Base-by-base conservation (phyloP, 345 rosid species). In the Euclidium syriacum region DNA sequence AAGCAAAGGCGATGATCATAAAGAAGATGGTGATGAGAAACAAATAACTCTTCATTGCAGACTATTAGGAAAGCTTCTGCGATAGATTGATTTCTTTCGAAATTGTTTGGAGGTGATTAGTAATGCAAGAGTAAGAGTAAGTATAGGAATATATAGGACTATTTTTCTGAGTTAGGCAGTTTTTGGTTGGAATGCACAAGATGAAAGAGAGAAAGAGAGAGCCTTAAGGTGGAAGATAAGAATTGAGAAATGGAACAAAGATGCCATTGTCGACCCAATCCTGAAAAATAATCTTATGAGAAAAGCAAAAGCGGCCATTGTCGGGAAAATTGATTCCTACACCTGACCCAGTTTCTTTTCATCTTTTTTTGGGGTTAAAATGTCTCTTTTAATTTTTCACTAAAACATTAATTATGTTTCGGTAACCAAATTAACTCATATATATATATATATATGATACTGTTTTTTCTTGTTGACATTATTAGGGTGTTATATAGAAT, bases 261-360 rank as follows among this genome's bases (percentile, higher is more conserved):
- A 46, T n/a, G n/a, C n/a, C n/a, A n/a, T n/a, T n/a, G n/a, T n/a
- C n/a, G n/a, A n/a, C n/a, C n/a, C n/a, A n/a, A n/a, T n/a, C n/a
- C n/a, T 58, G 29, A 27, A 22, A 43, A 59, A 41, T 50, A 59
- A 41, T 50, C 39, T 59, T 30, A 35, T 52, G 63, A 9, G 3
- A 14, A 17, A 41, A 53, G 63, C 56, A 35, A 61, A 46, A 62
- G 54, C 47, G 54, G 43, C 12, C 35, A 44, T 36, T 70, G 68
- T 70, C 62, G 68, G 62, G 56, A 24, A 44, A 35, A 42, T 58
- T 10, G 47, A 44, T 67, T 50, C 65, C 49, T 47, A 18, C 48
- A 52, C 27, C 29, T 30, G 42, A 40, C 22, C 59, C 6, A 14
- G 51, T 48, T 49, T 49, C 41, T 32, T 47, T 56, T 33, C 25